phyloP scores from a whole-genome alignment of 768 basidiomycete species.

The Panus rudis region DNA sequence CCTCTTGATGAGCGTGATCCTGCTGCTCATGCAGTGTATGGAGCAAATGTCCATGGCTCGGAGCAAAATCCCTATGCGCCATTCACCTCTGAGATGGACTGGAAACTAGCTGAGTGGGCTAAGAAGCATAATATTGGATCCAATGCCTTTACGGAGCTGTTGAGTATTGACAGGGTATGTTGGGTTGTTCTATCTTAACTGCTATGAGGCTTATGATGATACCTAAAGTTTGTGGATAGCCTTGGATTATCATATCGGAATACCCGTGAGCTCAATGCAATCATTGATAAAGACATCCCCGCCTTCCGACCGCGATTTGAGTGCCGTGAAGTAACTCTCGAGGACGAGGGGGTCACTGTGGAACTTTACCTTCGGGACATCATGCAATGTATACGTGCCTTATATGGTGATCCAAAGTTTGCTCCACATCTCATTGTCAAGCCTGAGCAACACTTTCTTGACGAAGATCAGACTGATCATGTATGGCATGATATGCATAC shows the following conservation, averaged over 20 bases:
- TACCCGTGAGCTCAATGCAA: slow-evolving; percentile 25
- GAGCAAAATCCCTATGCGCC: slow-evolving; percentile 20
- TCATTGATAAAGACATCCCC: slow-evolving; percentile 26
- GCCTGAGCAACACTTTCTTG: slow-evolving; percentile 32
- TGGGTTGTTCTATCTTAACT: background rate
- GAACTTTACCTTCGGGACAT: slow-evolving; percentile 31
- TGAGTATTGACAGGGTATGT: slow-evolving; percentile 33
- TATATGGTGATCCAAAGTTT: slow-evolving; percentile 30
- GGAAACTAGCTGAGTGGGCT: slow-evolving; percentile 34
- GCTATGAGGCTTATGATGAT: background rate
- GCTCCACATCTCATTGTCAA: slow-evolving; percentile 21
- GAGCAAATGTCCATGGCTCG: too few species aligned
- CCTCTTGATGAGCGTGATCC: too few species aligned
- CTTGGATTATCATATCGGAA: slow-evolving; percentile 29
- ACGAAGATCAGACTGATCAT: slow-evolving; percentile 16
- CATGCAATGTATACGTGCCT: slow-evolving; percentile 27
- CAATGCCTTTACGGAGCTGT: slow-evolving; percentile 31
- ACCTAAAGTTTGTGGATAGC: slow-evolving; percentile 11
- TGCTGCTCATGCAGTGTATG: too few species aligned
- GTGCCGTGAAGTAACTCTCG: slow-evolving; percentile 21
- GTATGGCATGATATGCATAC: slow-evolving; percentile 40
- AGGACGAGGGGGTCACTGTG: slow-evolving; percentile 24
- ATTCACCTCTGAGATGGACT: slow-evolving; percentile 30
- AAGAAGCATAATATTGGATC: slow-evolving; percentile 29
- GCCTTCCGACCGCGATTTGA: slow-evolving; percentile 19